Percentiles rank a stretch among this genome's conserved stretches.
Evolutionary conservation across 495 filamentous ascomycete species (phyloP).

Genomic region (Neurospora sp.): DNA sequence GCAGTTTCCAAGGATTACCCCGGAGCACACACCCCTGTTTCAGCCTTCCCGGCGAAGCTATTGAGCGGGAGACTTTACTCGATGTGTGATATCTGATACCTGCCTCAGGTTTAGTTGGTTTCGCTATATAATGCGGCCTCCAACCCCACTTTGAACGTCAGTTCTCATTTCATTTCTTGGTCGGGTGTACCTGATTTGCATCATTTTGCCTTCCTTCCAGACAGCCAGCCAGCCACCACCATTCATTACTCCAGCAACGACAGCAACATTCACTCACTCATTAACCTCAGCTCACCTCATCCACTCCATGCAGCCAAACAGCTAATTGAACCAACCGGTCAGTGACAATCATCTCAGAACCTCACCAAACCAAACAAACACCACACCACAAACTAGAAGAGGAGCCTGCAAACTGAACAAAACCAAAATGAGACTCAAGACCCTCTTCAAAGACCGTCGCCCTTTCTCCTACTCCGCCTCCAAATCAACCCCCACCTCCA

Average conservation of each 20-base stretch:
- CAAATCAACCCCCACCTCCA: background rate
- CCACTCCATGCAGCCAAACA: background rate
- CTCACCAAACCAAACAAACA: background rate
- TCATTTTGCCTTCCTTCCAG: background rate
- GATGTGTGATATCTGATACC: background rate
- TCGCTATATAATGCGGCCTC: background rate
- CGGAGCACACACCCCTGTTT: background rate
- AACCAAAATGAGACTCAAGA: background rate
- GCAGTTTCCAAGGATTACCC: background rate
- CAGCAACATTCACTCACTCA: background rate
- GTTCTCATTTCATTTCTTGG: background rate
- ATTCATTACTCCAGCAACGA: background rate
- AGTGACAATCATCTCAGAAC: background rate
- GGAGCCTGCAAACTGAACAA: background rate
- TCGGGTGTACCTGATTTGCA: background rate
- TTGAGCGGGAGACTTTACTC: background rate
- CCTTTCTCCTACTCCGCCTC: background rate
- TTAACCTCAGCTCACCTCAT: background rate
- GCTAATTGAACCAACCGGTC: background rate
- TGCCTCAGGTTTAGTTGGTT: background rate
- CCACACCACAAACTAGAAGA: background rate
- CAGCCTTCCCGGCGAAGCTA: background rate
- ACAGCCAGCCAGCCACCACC: background rate
- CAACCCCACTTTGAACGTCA: background rate
- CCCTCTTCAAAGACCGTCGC: background rate